Evolutionary conservation across 768 basidiomycete genomes (phyloP).

Genomic region (Termitomyces sp.): DNA sequence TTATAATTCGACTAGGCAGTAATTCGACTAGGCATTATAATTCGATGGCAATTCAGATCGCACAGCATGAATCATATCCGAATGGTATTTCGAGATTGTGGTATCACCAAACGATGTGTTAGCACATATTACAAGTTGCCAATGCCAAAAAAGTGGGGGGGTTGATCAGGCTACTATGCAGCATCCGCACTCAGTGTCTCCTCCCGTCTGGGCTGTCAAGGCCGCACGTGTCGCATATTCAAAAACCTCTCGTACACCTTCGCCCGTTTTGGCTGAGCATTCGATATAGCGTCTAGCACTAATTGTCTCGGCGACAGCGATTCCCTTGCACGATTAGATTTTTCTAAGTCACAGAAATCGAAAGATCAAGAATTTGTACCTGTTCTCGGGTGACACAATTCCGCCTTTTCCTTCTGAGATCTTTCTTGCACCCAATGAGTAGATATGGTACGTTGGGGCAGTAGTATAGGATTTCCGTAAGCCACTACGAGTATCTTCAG

Average conservation of each 20-base stretch:
- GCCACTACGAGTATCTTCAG: conserved; percentile 63
- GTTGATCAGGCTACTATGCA: conserved; percentile 3
- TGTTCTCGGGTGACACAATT: conserved; percentile 91
- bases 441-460: conserved; percentile 92
- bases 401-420: conserved; percentile 90
- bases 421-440: conserved; percentile 98
- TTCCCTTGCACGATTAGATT: conserved; percentile 51
- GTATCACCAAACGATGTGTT: background rate
- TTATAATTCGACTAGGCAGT: no score
- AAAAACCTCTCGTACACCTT: conserved; percentile 97
- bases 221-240: conserved; percentile 94
- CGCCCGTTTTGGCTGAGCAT: conserved; percentile 93
- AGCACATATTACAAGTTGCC: background rate
- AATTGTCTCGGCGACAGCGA: conserved; percentile 94
- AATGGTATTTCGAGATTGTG: background rate
- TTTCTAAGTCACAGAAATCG: background rate
- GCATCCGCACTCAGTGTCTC: background rate
- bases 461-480: conserved; percentile 97
- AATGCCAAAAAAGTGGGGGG: background rate
- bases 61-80: no score
- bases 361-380: conserved; percentile 37
- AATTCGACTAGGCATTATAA: background rate
- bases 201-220: conserved; percentile 28
- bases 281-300: conserved; percentile 95
- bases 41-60: no score